Conservation (phyloP, 2,329 filamentous ascomycete species). For the Phialophora macrospora region DNA sequence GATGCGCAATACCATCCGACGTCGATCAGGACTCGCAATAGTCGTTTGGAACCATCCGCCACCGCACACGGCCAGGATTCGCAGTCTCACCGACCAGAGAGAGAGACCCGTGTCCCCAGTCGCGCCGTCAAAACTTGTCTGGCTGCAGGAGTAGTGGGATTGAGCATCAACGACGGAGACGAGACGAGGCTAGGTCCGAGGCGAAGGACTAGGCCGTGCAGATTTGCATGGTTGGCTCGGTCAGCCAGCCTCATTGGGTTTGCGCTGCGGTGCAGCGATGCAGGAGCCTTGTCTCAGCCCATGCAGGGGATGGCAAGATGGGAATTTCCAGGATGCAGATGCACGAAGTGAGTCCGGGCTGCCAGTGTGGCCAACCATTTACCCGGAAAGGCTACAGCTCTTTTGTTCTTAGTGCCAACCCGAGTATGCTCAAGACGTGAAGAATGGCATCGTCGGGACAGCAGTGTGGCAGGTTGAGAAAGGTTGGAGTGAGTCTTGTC, state of each 20-base stretch:
- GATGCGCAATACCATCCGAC: background rate
- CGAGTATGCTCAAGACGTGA: background rate
- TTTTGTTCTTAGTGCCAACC: background rate
- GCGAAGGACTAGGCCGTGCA: background rate
- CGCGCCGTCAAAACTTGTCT: background rate
- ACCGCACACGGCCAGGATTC: too few relatives aligned
- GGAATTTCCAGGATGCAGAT: background rate
- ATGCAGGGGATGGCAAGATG: slow-evolving; percentile 5
- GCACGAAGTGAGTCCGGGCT: background rate
- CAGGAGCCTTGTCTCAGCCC: slow-evolving; percentile 6
- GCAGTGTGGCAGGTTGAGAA: background rate
- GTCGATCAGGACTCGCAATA: background rate
- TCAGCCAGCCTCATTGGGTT: slow-evolving; percentile 11
- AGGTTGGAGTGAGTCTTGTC: too few relatives aligned
- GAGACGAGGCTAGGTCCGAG: slow-evolving; percentile 1
- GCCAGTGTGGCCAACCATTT: background rate
- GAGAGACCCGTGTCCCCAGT: background rate
- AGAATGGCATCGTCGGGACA: too few relatives aligned
- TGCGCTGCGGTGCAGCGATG: background rate
- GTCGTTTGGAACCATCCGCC: background rate
- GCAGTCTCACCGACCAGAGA: background rate
- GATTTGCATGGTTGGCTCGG: slow-evolving; percentile 10
- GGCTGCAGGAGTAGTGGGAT: background rate
- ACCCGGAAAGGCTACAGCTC: background rate
- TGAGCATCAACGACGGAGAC: background rate